Conservation (phyloP, 345 rosid genomes). For the Citrus glauca region DNA sequence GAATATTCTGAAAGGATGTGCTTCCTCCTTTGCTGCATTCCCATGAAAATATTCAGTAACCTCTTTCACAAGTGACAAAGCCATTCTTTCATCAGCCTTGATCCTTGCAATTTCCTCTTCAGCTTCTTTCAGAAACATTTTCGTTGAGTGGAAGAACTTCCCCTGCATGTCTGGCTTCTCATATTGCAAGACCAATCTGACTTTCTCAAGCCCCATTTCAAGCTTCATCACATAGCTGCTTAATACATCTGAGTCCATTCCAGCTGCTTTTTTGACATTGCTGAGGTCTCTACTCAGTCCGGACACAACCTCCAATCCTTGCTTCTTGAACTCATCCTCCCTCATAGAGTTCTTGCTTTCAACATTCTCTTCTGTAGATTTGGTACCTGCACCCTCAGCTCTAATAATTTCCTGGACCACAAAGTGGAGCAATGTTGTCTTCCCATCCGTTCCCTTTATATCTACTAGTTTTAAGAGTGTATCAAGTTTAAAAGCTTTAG, state of each 20-base stretch:
- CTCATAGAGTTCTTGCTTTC: conserved; percentile 29
- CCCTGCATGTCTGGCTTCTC: conserved; percentile 63
- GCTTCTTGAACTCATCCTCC: conserved; percentile 75
- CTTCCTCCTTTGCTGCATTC: conserved; percentile 82
- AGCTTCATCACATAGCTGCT: conserved; percentile 85
- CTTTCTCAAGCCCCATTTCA: conserved; percentile 78
- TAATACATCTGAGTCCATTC: conserved; percentile 92
- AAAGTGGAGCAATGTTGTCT: conserved; percentile 94
- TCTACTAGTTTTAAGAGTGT: conserved; percentile 95
- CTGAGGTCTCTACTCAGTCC: conserved; percentile 81
- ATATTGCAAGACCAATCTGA: conserved; percentile 57
- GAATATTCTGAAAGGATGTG: conserved; percentile 86
- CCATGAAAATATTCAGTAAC: conserved; percentile 95
- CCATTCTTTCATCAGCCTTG: conserved; percentile 72
- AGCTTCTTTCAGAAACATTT: conserved; percentile 67
- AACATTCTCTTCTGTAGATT: conserved; percentile 33
- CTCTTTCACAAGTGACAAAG: conserved; percentile 73
- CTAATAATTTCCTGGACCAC: conserved; percentile 97
- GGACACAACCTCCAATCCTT: conserved; percentile 85
- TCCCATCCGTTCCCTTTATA: conserved; percentile 92
- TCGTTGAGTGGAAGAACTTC: conserved; percentile 70
- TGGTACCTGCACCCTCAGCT: conserved; percentile 54
- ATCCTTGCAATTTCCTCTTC: conserved; percentile 69
- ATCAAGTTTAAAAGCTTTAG: conserved; percentile 96
- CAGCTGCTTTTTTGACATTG: conserved; percentile 90